A percentile compares a stretch with the other conserved stretches of the same genome.
These are phyloP conservation scores for Salvia sclarea DNA, from an alignment of 305 asterid genomes.

Conservation along the genomic window DNA sequence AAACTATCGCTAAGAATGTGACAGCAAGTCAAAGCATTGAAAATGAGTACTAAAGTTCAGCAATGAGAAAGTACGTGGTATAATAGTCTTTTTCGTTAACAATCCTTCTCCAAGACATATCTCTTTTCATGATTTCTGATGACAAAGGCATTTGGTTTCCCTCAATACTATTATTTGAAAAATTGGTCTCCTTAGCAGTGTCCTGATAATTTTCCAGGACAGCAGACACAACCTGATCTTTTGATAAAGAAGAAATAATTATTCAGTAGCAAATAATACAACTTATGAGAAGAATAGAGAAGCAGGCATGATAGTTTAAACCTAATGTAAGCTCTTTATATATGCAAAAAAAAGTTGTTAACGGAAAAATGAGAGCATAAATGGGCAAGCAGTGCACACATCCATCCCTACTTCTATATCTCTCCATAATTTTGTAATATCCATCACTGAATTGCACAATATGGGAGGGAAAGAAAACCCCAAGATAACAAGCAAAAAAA, in stretches of 20 bases:
- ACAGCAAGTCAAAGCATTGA: constrained; percentile 28
- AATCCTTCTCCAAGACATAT: constrained; percentile 67
- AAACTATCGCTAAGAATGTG: constrained; percentile 35
- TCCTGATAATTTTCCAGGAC: constrained; percentile 67
- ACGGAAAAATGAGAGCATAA: constrained; percentile 10
- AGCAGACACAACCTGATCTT: constrained; percentile 75
- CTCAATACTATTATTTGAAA: constrained; percentile 35
- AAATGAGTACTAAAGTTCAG: constrained; percentile 24
- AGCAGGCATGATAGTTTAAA: constrained; percentile 24
- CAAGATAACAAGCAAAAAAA: constrained; percentile 30
- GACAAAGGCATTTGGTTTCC: constrained; percentile 15
- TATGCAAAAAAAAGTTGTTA: constrained; percentile 5
- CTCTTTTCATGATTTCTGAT: constrained; percentile 45
- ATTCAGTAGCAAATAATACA: constrained; percentile 22
- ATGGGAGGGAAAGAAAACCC: constrained; percentile 1
- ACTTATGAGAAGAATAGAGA: constrained; percentile 27
- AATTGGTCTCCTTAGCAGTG: constrained; percentile 37
- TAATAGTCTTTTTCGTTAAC: constrained; percentile 59
- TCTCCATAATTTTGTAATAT: constrained; percentile 13
- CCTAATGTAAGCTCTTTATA: constrained; percentile 17
- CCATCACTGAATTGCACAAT: constrained; percentile 9
- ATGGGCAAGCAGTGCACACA: constrained; percentile 15
- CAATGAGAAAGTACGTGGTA: constrained; percentile 50
- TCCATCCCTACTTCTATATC: constrained; percentile 15
- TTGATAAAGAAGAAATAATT: constrained; percentile 46